Percentiles rank a stretch among this genome's conserved stretches.
Conservation (phyloP, 2,329 filamentous ascomycete genomes). For the Dichotomopilus funicola region DNA sequence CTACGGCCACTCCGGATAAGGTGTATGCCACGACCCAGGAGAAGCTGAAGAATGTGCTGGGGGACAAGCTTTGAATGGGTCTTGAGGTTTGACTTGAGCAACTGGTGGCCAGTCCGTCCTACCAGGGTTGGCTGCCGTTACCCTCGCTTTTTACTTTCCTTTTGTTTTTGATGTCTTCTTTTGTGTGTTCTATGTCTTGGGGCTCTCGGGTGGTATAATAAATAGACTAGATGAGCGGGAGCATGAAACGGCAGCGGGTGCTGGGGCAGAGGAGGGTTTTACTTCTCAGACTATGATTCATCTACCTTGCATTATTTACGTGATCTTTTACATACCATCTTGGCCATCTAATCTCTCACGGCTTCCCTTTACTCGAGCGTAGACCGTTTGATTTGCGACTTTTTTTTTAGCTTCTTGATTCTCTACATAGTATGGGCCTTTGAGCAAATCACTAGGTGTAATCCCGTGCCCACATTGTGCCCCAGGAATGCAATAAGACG, state of each 20-base stretch:
- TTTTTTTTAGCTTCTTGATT: slow-evolving; percentile 8
- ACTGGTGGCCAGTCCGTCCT: too few relatives aligned
- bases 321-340: too few relatives aligned
- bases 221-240: slow-evolving; percentile 9
- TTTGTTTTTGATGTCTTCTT: too few relatives aligned
- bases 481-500: slow-evolving; percentile 3
- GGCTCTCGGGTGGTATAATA: too few relatives aligned
- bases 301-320: too few relatives aligned
- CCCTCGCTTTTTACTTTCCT: background rate
- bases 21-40: slow-evolving; percentile 50
- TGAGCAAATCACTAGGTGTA: too few relatives aligned
- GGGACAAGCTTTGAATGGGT: slow-evolving; percentile 33
- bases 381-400: slow-evolving; percentile 1
- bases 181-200: too few relatives aligned
- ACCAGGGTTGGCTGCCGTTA: background rate
- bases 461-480: slow-evolving; percentile 1
- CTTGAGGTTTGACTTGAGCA: background rate
- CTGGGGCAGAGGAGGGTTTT: too few relatives aligned
- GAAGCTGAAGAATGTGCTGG: slow-evolving; percentile 44
- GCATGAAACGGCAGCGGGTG: background rate
- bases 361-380: slow-evolving; percentile 1
- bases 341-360: too few relatives aligned
- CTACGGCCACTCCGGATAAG: slow-evolving; percentile 58
- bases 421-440: too few relatives aligned
- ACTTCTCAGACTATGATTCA: too few relatives aligned